Evolutionary conservation across 371 early-diverging fungal genomes (phyloP).

Genomic region (Haplosporangium sp.): DNA sequence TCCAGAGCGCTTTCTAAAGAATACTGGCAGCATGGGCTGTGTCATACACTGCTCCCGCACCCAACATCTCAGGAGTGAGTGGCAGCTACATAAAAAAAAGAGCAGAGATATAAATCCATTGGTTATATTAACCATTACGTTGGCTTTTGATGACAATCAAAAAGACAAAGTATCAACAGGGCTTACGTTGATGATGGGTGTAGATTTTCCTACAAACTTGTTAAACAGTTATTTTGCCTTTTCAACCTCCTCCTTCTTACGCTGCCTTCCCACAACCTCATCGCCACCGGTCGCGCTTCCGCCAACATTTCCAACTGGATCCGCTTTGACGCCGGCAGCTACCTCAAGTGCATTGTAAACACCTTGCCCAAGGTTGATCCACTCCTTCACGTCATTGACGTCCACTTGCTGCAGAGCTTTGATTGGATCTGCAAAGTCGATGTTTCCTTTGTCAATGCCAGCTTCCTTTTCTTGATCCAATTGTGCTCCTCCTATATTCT

Average conservation of each 20-base stretch:
- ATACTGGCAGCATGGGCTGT: too few relatives aligned
- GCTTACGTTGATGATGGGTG: slow-evolving; percentile 34
- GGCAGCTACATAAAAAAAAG: neutral
- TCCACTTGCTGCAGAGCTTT: slow-evolving; percentile 19
- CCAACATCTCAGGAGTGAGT: too few relatives aligned
- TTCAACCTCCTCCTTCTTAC: neutral
- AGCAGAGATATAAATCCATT: neutral
- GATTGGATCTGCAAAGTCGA: slow-evolving; percentile 21
- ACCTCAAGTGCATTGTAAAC: slow-evolving; percentile 1
- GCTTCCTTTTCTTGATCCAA: neutral
- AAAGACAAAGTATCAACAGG: neutral
- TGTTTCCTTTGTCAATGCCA: slow-evolving; percentile 16
- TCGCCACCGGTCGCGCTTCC: neutral
- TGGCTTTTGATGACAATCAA: neutral
- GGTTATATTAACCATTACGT: neutral
- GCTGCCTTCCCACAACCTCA: neutral
- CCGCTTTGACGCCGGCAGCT: neutral
- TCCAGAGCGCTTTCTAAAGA: too few relatives aligned
- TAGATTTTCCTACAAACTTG: slow-evolving; percentile 32
- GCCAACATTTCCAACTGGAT: neutral
- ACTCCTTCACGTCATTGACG: slow-evolving; percentile 25
- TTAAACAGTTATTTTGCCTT: slow-evolving; percentile 28
- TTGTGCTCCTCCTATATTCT: neutral
- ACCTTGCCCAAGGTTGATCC: slow-evolving; percentile 23
- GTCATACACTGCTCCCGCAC: too few relatives aligned